Base-by-base conservation (phyloP, 768 basidiomycete species). In the Rhizopogon roseolus region DNA sequence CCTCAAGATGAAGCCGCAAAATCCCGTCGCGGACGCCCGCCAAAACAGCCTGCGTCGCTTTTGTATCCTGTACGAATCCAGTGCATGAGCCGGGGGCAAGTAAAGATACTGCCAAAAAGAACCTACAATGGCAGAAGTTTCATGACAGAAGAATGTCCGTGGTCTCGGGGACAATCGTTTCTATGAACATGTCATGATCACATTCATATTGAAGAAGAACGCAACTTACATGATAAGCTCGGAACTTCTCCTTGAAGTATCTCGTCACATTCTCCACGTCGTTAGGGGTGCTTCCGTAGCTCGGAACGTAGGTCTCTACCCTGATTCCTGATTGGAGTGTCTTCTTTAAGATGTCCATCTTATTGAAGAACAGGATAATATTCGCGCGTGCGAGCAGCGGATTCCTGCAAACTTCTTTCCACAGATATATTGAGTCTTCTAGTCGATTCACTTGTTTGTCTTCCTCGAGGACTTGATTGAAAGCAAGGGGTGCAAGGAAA, bases 341-440 rank as follows among this genome's bases (percentile, higher is more conserved):
- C 4, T 76, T 71, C 41, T 71, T 66, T 22, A 87, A 65, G 25
- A 88, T 79, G 52, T 81, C 80, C 80, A 71, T 88, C 80, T 90
- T 90, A 64, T 91, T 91, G 54, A 90, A 73, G 69, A 91, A 90
- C 11, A 90, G 68, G 29, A 90, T 82, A n/a, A 90, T 71, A 55
- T 80, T 81, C 16, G 84, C 78, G 46, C 77, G 73, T 10, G 77
- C 71, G 1, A 90, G 75, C 2, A 90, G 74, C 58, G 74, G 74
- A 50, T 82, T 89, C 6, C 73, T 59, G 64, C 89, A 90, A 16
- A 90, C 76, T 40, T 84, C 79, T 55, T 80, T 81, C 88, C 88
- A 91, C 0, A 91, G 73, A 41, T 70, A 68, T 13, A 90, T 66
- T n/a, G 86, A 86, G 61, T 91, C 89, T 64, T 90, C 86, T 40